Conservation (phyloP, 106 monocot genomes). For the Dactylorhiza incarnata region DNA sequence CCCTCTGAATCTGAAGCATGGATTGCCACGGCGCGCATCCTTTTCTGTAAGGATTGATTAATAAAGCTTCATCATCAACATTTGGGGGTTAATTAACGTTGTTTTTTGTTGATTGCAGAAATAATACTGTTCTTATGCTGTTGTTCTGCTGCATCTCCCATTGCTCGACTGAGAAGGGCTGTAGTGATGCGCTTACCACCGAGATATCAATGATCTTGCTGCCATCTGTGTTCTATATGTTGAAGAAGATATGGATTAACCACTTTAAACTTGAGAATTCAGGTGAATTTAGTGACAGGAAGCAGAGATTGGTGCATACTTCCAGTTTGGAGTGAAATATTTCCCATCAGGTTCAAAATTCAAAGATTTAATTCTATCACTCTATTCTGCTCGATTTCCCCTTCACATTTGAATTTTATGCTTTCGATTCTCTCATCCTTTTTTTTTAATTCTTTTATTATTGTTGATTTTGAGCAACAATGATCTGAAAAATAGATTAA, state of each 20-base stretch:
- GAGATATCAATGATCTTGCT: conserved; percentile 28
- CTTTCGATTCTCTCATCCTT: too few species aligned
- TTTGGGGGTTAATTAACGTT: too few species aligned
- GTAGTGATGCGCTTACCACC: conserved; percentile 55
- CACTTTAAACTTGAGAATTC: not conserved
- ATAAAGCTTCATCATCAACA: not conserved
- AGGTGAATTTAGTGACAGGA: not conserved
- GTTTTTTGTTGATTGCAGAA: not conserved
- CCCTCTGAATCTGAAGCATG: conserved; percentile 63
- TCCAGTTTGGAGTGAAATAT: too few species aligned
- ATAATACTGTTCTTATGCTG: conserved; percentile 50
- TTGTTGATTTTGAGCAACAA: too few species aligned
- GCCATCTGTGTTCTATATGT: conserved; percentile 11
- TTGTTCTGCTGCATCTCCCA: conserved; percentile 65
- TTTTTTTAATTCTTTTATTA: too few species aligned
- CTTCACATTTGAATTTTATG: too few species aligned
- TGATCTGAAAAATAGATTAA: too few species aligned
- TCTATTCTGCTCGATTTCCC: too few species aligned
- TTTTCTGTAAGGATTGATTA: conserved; percentile 31
- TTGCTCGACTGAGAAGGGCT: conserved; percentile 72
- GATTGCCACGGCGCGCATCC: conserved; percentile 49
- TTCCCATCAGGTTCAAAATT: too few species aligned
- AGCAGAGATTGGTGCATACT: too few species aligned
- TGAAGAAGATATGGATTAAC: not conserved
- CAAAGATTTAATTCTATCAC: too few species aligned